Evolutionary conservation across 164 flowering plant species (phyloP), one percentile per base, ranked within the genome.

Genomic region (Houttuynia cordata): DNA sequence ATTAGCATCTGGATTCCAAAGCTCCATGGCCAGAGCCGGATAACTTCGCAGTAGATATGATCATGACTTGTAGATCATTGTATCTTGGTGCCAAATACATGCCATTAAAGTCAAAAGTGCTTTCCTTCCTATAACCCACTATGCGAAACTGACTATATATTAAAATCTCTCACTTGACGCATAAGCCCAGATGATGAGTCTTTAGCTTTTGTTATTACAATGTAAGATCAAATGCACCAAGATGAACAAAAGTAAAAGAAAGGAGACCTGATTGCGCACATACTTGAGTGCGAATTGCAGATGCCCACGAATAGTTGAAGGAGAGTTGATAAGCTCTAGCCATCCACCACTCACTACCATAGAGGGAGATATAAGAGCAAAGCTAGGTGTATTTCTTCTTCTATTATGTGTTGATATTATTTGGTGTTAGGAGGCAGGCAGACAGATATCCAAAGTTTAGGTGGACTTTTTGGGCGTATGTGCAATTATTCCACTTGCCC

Each of bases 401-500:
- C 15, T 25, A 10, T 30, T n/a, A n/a, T n/a, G 7, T 30, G 41
- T 60, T 25, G 39, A 61, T 51, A 61, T 19, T 0, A 61, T 24
- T 8, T 21, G 1, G 22, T 8, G 22, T 51, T 49, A 25, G 24
- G 20, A 61, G 42, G 54, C 24, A 21, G 56, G 21, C 59, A 63
- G 59, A 63, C 53, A 41, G 40, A 54, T 45, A 55, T 56, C 23
- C 59, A 63, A 63, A 53, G 59, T 24, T 63, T 66, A 20, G 57
- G 67, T 51, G 56, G 57, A 49, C 30, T 40, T 39, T 51, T 65
- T 61, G 64, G 57, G 52, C 61, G 51, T 52, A 71, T 55, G 58
- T 66, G 65, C 62, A 51, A 63, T 56, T 61, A 63, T 63, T 71
- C 67, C 70, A 71, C 62, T 71, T 60, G 68, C 64, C 64, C 47